These are phyloP conservation scores for Trichoderma breve DNA, from an alignment of 2,329 filamentous ascomycete species.

Conservation along the genomic window DNA sequence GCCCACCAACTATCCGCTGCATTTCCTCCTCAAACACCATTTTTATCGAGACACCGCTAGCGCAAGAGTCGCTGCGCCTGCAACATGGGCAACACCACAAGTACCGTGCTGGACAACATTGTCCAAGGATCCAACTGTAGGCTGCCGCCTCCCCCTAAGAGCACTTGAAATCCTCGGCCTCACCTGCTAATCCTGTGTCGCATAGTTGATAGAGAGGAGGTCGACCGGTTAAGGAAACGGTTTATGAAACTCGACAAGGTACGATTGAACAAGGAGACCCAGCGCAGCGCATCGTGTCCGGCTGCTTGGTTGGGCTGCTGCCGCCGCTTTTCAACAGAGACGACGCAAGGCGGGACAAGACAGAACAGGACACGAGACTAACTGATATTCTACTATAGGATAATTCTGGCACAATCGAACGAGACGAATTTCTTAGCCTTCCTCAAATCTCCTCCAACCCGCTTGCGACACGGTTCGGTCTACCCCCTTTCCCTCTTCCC, in stretches of 20 bases:
- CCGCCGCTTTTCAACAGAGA: neutral
- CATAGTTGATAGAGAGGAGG: conserved; percentile 92
- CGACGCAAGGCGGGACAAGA: neutral
- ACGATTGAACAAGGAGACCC: conserved; percentile 28
- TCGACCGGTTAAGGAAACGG: conserved; percentile 89
- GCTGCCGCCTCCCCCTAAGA: conserved; percentile 19
- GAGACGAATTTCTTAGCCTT: conserved; percentile 94
- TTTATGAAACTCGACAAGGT: conserved; percentile 99
- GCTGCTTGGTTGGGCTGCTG: neutral
- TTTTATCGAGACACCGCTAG: neutral
- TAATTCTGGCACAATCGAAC: conserved; percentile 96
- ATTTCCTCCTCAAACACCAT: neutral
- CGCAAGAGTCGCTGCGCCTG: conserved; percentile 3
- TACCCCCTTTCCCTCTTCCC: neutral
- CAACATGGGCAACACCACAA: conserved; percentile 67
- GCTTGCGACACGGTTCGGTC: conserved; percentile 77
- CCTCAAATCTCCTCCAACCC: conserved; percentile 98
- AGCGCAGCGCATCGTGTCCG: neutral
- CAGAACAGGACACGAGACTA: neutral
- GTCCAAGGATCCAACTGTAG: conserved; percentile 95
- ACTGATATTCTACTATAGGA: conserved; percentile 56
- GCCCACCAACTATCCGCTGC: neutral
- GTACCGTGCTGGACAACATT: conserved; percentile 85
- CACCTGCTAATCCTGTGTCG: neutral
- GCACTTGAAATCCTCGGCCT: neutral